Percentiles rank a stretch among this genome's conserved stretches.
These are phyloP conservation scores for Penicillium sp. DNA, from an alignment of 2,329 filamentous ascomycete species.

Conservation along the genomic window DNA sequence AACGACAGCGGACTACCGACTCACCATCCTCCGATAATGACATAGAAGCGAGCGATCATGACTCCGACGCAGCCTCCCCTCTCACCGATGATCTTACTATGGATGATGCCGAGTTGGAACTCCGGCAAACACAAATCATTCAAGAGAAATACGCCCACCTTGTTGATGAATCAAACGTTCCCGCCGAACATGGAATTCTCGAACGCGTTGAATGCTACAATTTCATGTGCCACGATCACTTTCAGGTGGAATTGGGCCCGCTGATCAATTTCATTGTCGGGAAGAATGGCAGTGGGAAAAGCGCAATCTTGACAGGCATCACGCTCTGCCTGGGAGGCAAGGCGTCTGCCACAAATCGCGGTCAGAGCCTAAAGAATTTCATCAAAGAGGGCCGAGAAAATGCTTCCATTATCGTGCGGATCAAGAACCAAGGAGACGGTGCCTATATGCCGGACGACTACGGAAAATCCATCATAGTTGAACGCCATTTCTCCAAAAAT, in stretches of 20 bases:
- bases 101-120: slow-evolving; percentile 48
- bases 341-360: slow-evolving; percentile 87
- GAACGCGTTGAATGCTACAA: slow-evolving; percentile 84
- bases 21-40: slow-evolving; percentile 26
- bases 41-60: slow-evolving; percentile 6
- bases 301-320: slow-evolving; percentile 87
- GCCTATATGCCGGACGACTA: slow-evolving; percentile 82
- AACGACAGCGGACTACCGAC: slow-evolving; percentile 42
- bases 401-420: slow-evolving; percentile 71
- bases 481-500: slow-evolving; percentile 76
- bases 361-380: slow-evolving; percentile 81
- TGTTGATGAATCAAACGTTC: slow-evolving; percentile 64
- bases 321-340: slow-evolving; percentile 95
- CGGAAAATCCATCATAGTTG: slow-evolving; percentile 82
- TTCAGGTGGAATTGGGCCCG: slow-evolving; percentile 82
- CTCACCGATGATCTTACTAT: slow-evolving; percentile 20
- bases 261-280: slow-evolving; percentile 98
- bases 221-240: slow-evolving; percentile 90
- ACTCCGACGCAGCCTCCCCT: slow-evolving; percentile 11
- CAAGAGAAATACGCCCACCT: slow-evolving; percentile 48
- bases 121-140: slow-evolving; percentile 64
- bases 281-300: slow-evolving; percentile 97
- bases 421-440: slow-evolving; percentile 85
- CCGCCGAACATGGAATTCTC: slow-evolving; percentile 81
- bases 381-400: slow-evolving; percentile 82